A percentile compares a stretch with the other conserved stretches of the same genome.
These are phyloP conservation scores for Liquidambar formosana DNA, from an alignment of 164 flowering plant genomes.

Conservation along the genomic window DNA sequence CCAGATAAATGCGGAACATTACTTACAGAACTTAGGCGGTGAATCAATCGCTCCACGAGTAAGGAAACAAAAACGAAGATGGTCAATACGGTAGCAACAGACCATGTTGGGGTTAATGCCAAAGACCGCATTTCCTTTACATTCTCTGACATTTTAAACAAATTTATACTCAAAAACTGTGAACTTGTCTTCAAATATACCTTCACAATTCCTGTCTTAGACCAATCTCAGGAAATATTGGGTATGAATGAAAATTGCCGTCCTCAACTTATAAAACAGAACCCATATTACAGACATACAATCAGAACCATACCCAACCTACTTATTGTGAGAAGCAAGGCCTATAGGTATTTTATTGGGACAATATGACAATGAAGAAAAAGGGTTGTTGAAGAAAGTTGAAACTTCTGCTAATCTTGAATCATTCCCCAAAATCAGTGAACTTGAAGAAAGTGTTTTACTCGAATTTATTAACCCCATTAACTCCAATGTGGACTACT, in stretches of 20 bases:
- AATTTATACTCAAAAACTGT: background rate
- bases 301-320: no score
- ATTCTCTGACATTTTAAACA: conserved; percentile 43
- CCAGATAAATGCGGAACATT: background rate
- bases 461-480: no score
- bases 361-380: background rate
- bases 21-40: conserved; percentile 81
- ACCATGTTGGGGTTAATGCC: conserved; percentile 99
- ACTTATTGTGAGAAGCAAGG: no score
- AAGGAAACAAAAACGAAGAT: conserved; percentile 86
- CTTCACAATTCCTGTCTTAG: background rate
- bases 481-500: no score
- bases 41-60: conserved; percentile 92
- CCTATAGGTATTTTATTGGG: no score
- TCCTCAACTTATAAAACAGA: background rate
- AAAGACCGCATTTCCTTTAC: conserved; percentile 60
- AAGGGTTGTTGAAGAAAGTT: background rate
- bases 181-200: background rate
- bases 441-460: background rate
- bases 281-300: no score
- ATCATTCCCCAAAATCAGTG: background rate
- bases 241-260: background rate
- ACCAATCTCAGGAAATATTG: background rate
- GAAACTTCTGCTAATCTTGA: background rate
- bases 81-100: conserved; percentile 89